Evolutionary conservation across 805 yeast species (phyloP), one percentile per base, ranked within the genome.

Genomic region (Candida khao-thaluensis): DNA sequence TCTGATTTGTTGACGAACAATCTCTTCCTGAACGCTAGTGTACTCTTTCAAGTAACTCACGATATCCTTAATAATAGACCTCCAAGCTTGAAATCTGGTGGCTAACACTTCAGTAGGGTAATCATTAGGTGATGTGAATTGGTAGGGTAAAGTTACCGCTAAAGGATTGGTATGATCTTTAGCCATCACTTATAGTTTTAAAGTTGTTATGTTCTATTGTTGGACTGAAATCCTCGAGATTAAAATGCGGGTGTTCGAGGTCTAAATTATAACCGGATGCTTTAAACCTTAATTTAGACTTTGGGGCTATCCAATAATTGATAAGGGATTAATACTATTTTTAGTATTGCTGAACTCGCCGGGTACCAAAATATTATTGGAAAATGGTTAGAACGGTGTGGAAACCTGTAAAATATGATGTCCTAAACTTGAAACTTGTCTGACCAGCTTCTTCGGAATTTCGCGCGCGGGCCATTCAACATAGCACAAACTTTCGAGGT

Each of bases 91-190:
- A 59, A 91, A 90, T 46, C 98, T 71, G 20, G 77, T 73, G 2
- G 96, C 93, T 43, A 91, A 68, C 5, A 85, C 77, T 42, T 90
- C 97, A 1, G 97, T 89, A 8, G 98, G 98, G 42, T 52, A 67
- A 33, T 69, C 73, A 20, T 53, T 50, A n/a, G 54, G 59, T 12
- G 48, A 39, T 33, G 47, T 44, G 45, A 68, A 69, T 27, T 54
- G 55, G 50, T 62, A 60, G 18, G 73, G 73, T 30, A 69, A 57
- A 14, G 59, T 46, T 38, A 66, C 71, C 44, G 61, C 61, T 42
- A 67, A 59, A 12, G 74, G 74, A 48, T 67, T 68, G 20, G 41
- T 41, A 33, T 44, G 49, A 38, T 53, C 56, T 28, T 38, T 38
- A 15, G 35, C 33, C 36, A 33, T 33, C 15, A 9, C 15, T 24